Conservation (phyloP, 345 rosid genomes). For the Syzygium grande region DNA sequence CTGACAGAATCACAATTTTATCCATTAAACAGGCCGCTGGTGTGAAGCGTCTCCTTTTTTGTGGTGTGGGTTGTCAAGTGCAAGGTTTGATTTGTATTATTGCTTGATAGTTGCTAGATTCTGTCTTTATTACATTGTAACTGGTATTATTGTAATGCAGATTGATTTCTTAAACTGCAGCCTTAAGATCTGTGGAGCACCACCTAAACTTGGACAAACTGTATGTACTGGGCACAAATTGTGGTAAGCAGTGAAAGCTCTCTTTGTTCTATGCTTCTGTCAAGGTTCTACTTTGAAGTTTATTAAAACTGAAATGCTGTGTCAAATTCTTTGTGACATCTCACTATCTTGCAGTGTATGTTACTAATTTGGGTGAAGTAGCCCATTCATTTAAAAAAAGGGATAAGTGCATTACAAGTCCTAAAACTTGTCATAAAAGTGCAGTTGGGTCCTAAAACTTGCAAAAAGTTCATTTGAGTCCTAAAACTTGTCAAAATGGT, state of each 20-base stretch:
- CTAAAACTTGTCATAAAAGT: no score
- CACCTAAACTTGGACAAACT: conserved; percentile 87
- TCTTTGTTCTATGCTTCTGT: neutral
- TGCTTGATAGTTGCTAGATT: neutral
- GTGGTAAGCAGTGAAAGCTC: conserved; percentile 40
- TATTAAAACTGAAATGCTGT: neutral
- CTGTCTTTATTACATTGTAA: conserved; percentile 31
- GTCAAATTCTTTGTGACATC: neutral
- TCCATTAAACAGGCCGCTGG: conserved; percentile 65
- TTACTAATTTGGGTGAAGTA: neutral
- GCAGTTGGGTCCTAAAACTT: no score
- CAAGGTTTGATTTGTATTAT: conserved; percentile 44
- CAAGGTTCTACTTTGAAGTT: neutral
- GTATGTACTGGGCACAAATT: conserved; percentile 92
- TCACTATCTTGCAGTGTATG: neutral
- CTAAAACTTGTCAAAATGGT: no score
- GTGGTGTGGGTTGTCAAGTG: conserved; percentile 99
- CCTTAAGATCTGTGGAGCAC: conserved; percentile 85
- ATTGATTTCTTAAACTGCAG: conserved; percentile 89
- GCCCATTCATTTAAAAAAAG: neutral
- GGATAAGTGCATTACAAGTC: no score
- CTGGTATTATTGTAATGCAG: conserved; percentile 81
- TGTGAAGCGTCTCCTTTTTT: conserved; percentile 89
- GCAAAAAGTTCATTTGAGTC: no score
- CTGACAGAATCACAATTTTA: neutral